Evolutionary conservation across 2,329 filamentous ascomycete genomes (phyloP).

Genomic region (Bipolaris sorokiniana): DNA sequence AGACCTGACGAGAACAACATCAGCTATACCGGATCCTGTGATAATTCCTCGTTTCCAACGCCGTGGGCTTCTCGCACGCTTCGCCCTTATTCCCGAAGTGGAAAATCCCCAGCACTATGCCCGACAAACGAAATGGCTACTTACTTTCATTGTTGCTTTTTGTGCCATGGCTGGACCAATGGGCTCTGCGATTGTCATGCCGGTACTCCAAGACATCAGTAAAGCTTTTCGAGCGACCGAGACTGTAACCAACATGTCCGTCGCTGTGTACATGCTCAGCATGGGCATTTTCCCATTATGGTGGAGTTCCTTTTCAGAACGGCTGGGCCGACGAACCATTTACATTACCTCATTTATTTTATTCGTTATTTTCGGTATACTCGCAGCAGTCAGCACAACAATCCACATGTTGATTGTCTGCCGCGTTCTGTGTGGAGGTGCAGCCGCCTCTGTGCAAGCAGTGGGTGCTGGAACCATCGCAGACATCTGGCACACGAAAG

Average conservation of each 20-base stretch:
- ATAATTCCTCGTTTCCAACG: constrained; percentile 62
- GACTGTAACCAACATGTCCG: constrained; percentile 49
- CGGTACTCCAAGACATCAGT: constrained; percentile 45
- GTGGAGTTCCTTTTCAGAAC: constrained; percentile 50
- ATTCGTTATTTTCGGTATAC: constrained; percentile 42
- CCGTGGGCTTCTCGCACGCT: constrained; percentile 73
- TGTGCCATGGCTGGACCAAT: constrained; percentile 80
- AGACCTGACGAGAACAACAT: constrained; percentile 36
- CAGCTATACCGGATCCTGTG: constrained; percentile 49
- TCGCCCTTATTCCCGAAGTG: constrained; percentile 79
- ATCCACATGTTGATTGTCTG: constrained; percentile 49
- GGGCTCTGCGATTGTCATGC: constrained; percentile 83
- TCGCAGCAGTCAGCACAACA: constrained; percentile 44
- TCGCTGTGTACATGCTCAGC: constrained; percentile 51
- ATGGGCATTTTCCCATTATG: constrained; percentile 52
- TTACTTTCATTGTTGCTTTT: constrained; percentile 77
- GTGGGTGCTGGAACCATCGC: constrained; percentile 49
- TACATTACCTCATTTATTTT: constrained; percentile 46
- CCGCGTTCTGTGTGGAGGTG: constrained; percentile 45
- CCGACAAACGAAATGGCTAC: constrained; percentile 78
- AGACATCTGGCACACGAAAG: constrained; percentile 48
- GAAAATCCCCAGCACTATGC: constrained; percentile 76
- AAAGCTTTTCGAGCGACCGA: constrained; percentile 39
- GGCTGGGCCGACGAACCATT: constrained; percentile 45
- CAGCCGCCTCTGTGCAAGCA: constrained; percentile 48